Conservation (phyloP, 2,329 filamentous ascomycete species). For the Pyrenochaeta sp. region DNA sequence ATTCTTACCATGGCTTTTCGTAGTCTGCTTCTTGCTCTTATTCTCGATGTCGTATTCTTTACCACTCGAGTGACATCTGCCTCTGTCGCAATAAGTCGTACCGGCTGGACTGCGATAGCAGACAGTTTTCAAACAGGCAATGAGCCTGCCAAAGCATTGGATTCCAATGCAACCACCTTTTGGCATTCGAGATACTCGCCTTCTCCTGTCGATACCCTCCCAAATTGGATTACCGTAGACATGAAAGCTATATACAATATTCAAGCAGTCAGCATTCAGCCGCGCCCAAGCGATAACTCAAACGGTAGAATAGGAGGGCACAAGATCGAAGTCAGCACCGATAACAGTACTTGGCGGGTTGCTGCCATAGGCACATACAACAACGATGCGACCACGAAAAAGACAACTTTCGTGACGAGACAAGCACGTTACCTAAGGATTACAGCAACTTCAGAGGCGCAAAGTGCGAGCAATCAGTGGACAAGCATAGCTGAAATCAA, state of each 20-base stretch:
- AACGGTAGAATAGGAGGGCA: constrained; percentile 51
- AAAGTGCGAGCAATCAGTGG: constrained; percentile 25
- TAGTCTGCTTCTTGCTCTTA: neutral
- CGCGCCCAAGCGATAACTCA: constrained; percentile 40
- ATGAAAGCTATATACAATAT: constrained; percentile 41
- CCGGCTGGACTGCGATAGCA: constrained; percentile 36
- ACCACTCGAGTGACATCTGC: constrained; percentile 13
- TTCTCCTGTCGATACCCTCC: constrained; percentile 27
- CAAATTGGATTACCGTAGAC: constrained; percentile 45
- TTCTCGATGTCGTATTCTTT: constrained; percentile 5
- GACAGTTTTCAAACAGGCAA: constrained; percentile 34
- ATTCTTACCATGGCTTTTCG: neutral
- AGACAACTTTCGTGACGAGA: constrained; percentile 29
- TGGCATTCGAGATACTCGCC: constrained; percentile 46
- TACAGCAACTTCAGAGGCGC: constrained; percentile 35
- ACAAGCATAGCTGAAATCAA: constrained; percentile 36
- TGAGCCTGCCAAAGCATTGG: constrained; percentile 37
- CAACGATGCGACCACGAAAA: constrained; percentile 34
- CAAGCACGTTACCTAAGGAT: constrained; percentile 33
- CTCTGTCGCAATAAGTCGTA: constrained; percentile 25
- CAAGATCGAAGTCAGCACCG: constrained; percentile 40
- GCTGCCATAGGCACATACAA: constrained; percentile 35
- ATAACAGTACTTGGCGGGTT: constrained; percentile 36
- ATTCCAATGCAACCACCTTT: constrained; percentile 39
- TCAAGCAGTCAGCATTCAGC: constrained; percentile 43